A percentile compares a stretch with the other conserved stretches of the same genome.
Conservation (phyloP, 2,329 filamentous ascomycete species). For the Lizonia empirigonia region DNA sequence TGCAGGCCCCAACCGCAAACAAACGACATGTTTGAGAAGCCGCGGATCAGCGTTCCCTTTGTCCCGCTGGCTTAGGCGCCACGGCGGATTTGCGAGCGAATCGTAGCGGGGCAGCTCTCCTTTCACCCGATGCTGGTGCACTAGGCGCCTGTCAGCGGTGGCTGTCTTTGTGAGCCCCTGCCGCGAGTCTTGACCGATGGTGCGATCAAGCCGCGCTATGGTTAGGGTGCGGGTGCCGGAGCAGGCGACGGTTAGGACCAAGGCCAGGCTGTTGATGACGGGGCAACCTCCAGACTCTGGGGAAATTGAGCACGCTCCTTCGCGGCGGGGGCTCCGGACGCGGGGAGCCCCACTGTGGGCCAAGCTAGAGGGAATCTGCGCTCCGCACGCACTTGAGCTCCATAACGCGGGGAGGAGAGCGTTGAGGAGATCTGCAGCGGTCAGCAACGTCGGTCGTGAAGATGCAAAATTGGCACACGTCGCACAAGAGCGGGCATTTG, state of each 20-base stretch:
- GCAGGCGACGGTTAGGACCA: background rate
- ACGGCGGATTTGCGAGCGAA: conserved; percentile 31
- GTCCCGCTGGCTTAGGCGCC: conserved; percentile 21
- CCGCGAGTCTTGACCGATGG: background rate
- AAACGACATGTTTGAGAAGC: conserved; percentile 14
- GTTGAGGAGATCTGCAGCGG: conserved; percentile 10
- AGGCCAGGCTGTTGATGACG: conserved; percentile 10
- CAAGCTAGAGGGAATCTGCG: conserved; percentile 14
- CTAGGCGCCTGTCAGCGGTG: conserved; percentile 29
- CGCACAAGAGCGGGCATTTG: conserved; percentile 4
- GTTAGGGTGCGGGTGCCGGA: conserved; percentile 8
- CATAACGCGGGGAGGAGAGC: conserved; percentile 10
- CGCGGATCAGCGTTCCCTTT: conserved; percentile 28
- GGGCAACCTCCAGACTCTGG: conserved; percentile 5
- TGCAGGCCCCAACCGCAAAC: conserved; percentile 3
- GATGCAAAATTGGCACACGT: conserved; percentile 8
- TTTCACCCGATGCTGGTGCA: conserved; percentile 37
- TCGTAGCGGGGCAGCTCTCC: conserved; percentile 31
- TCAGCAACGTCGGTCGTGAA: conserved; percentile 1
- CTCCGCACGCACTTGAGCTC: conserved; percentile 13
- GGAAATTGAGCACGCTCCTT: conserved; percentile 14
- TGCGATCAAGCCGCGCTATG: conserved; percentile 1
- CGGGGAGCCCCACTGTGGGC: conserved; percentile 15
- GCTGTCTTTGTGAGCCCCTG: conserved; percentile 14
- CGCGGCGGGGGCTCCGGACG: conserved; percentile 7